Percentiles rank a stretch among this genome's conserved stretches.
Evolutionary conservation across 2,329 filamentous ascomycete species (phyloP).

Genomic region (Neonectria coccinea): DNA sequence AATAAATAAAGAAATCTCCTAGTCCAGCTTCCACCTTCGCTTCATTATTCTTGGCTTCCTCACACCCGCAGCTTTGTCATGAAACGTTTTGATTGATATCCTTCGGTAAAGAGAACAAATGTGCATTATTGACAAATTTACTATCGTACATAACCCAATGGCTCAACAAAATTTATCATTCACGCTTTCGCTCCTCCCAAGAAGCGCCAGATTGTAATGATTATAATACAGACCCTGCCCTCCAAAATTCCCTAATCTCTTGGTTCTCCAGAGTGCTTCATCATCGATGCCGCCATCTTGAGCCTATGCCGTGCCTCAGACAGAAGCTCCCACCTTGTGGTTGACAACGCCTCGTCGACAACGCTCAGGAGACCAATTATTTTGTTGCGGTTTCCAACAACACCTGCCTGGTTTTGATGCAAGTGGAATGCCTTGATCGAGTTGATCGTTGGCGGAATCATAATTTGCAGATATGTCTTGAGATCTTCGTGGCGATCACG

Average conservation of each 20-base stretch:
- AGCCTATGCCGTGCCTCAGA: conserved; percentile 43
- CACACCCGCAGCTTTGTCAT: background rate
- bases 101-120: background rate
- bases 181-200: conserved; percentile 1
- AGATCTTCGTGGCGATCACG: conserved; percentile 44
- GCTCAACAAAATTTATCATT: background rate
- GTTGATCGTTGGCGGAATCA: conserved; percentile 45
- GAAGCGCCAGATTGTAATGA: conserved; percentile 1
- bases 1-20: too few relatives aligned
- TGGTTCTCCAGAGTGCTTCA: conserved; percentile 41
- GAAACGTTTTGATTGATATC: background rate
- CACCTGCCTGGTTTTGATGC: conserved; percentile 45
- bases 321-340: conserved; percentile 43
- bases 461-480: conserved; percentile 44
- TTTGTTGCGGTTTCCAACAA: conserved; percentile 45
- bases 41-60: too few relatives aligned
- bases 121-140: background rate
- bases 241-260: conserved; percentile 30
- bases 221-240: background rate
- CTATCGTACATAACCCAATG: conserved; percentile 2
- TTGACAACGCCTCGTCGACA: conserved; percentile 43
- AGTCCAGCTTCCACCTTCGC: background rate
- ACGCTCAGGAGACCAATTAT: conserved; percentile 43
- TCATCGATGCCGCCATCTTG: conserved; percentile 44
- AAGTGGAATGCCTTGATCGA: conserved; percentile 46